Evolutionary conservation across 164 flowering plant genomes (phyloP), one percentile per base, ranked within the genome.

Genomic region (Aristolochia californica): DNA sequence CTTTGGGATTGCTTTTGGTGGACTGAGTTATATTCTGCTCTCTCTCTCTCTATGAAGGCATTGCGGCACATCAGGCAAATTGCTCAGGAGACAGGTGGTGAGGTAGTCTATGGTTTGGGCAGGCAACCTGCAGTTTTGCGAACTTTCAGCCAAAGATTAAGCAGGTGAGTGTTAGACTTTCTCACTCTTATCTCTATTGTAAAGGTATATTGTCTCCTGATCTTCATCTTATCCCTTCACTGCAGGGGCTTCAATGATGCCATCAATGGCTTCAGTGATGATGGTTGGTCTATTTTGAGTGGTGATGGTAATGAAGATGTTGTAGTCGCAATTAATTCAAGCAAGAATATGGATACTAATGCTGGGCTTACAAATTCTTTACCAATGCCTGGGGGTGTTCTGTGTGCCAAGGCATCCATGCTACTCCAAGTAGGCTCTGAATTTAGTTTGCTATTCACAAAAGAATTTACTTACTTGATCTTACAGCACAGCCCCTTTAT

Each of bases 371-470:
- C 78, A 17, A 78, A 56, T 73, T 60, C 78, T 13, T 74, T 80
- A 53, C 57, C 93, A 25, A 60, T 75, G 57, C 61, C 78, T 59
- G 91, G 93, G 34, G 95, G 98, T 43, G 69, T 85, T 63, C 83
- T 91, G 11, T 91, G 97, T 76, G 98, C 90, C 13, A 88, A 91
- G 71, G 97, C 95, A 47, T 88, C 95, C 26, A 88, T 91, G 98
- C 79, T 88, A 25, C 87, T 91, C 60, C 93, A 85, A 73, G 98
- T 88, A 63, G 70, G 80, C 77, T 69, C n/a, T 2, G 22, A 15
- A 62, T 45, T 44, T 16, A 38, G 43, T 24, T 15, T 23, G 18
- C 18, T 21, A 13, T 15, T 43, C 54, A n/a, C 26, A 18, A 5
- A 49, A 20, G 27, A 17, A 30, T 11, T 59, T 60, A 21, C 30